phyloP scores from a whole-genome alignment of 441 rosid species.

The Arabidopsis lyrata region DNA sequence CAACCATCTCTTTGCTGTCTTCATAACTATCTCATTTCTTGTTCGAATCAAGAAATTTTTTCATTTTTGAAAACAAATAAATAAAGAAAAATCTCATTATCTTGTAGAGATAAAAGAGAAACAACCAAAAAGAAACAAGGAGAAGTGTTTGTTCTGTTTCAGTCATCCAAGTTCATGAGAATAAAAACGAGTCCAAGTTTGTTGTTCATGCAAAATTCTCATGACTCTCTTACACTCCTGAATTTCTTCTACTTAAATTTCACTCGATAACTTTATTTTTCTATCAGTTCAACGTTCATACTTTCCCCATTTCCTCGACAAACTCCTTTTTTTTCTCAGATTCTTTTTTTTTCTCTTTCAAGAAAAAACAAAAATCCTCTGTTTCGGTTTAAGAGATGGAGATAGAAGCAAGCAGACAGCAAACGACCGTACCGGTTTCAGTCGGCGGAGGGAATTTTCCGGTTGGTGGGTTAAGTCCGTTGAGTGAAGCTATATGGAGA shows the following conservation, averaged over 20 bases:
- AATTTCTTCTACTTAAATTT: constrained; percentile 37
- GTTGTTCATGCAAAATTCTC: constrained; percentile 47
- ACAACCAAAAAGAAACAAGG: not conserved
- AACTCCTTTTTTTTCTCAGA: not conserved
- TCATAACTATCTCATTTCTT: constrained; percentile 48
- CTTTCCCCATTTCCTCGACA: constrained; percentile 39
- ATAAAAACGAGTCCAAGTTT: constrained; percentile 47
- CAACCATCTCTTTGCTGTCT: constrained; percentile 49
- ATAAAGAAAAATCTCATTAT: constrained; percentile 16
- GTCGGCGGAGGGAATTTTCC: constrained; percentile 52
- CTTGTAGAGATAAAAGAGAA: constrained; percentile 18
- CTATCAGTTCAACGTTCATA: constrained; percentile 32
- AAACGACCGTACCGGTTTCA: constrained; percentile 41
- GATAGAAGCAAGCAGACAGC: constrained; percentile 70
- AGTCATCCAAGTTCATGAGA: constrained; percentile 45
- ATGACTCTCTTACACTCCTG: constrained; percentile 41
- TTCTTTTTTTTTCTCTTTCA: not conserved
- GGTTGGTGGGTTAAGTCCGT: constrained; percentile 76
- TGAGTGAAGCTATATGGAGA: constrained; percentile 90
- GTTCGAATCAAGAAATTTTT: constrained; percentile 35
- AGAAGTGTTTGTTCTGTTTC: constrained; percentile 43
- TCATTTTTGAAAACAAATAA: not conserved
- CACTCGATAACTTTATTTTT: not conserved
- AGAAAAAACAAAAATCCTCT: constrained; percentile 16
- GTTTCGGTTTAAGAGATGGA: constrained; percentile 57